Conservation (phyloP, 257 asterid genomes). For the Nicotiana obtusifolia region DNA sequence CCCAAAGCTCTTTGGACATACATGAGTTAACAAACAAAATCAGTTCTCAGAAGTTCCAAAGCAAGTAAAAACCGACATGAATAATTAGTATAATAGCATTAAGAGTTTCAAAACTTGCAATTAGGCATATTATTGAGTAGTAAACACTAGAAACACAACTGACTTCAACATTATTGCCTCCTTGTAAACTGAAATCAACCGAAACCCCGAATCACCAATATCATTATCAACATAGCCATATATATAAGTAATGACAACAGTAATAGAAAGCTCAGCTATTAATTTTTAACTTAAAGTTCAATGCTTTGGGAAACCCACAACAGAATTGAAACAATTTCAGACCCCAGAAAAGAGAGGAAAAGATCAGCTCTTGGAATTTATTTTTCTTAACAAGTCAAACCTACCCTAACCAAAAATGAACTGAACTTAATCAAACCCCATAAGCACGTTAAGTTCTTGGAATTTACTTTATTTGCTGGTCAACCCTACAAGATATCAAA, state of each 20-base stretch:
- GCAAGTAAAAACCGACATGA: background rate
- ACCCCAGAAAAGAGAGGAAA: background rate
- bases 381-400: background rate
- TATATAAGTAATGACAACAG: background rate
- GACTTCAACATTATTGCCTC: background rate
- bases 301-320: background rate
- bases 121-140: background rate
- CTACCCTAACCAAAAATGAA: background rate
- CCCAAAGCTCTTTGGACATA: background rate
- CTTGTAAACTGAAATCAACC: background rate
- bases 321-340: background rate
- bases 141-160: background rate
- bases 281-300: background rate
- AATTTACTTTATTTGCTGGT: background rate
- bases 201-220: background rate
- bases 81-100: background rate
- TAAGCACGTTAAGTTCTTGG: background rate
- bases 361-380: background rate
- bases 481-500: background rate
- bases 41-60: background rate
- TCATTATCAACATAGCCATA: background rate
- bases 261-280: background rate
- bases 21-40: background rate
- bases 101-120: constrained; percentile 1
- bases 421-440: background rate